Percentiles rank a stretch among this genome's conserved stretches.
Evolutionary conservation across 1,139 yeast genomes (phyloP).

Genomic region (Taiozyma onychis): DNA sequence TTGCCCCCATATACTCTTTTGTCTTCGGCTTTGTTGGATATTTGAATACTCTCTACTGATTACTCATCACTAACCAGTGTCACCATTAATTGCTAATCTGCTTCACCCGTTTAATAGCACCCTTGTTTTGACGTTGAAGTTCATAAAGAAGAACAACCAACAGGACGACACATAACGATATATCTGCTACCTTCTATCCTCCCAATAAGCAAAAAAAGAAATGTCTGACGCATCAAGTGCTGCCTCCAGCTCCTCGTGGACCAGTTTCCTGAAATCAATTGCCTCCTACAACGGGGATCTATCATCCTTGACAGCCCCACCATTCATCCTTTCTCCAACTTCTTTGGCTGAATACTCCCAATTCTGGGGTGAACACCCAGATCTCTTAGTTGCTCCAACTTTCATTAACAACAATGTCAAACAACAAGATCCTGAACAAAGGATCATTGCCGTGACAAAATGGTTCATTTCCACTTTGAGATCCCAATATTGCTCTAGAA

Average conservation of each 20-base stretch:
- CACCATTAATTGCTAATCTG: not conserved
- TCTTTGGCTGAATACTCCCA: conserved; percentile 88
- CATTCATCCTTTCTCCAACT: conserved; percentile 90
- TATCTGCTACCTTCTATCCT: not conserved
- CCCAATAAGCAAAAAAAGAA: conserved; percentile 5
- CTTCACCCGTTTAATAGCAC: not conserved
- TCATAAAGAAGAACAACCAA: conserved; percentile 1
- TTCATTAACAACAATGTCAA: conserved; percentile 32
- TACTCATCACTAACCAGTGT: not conserved
- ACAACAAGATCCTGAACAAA: conserved; percentile 39
- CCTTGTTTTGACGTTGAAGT: conserved; percentile 3
- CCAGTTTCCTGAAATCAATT: conserved; percentile 82
- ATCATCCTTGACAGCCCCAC: conserved; percentile 93
- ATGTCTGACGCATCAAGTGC: conserved; percentile 10
- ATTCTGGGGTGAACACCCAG: conserved; percentile 91
- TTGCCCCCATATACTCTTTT: not conserved
- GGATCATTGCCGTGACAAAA: conserved; percentile 76
- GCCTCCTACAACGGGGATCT: conserved; percentile 94
- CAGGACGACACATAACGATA: not conserved
- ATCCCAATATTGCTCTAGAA: conserved; percentile 90
- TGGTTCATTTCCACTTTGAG: conserved; percentile 92
- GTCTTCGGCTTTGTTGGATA: not conserved
- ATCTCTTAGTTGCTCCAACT: conserved; percentile 68
- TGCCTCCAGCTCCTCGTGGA: conserved; percentile 49
- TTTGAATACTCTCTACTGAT: not conserved